Conservation (phyloP, 176 grass and related monocot genomes). For the Tillandsia fasciculata region DNA sequence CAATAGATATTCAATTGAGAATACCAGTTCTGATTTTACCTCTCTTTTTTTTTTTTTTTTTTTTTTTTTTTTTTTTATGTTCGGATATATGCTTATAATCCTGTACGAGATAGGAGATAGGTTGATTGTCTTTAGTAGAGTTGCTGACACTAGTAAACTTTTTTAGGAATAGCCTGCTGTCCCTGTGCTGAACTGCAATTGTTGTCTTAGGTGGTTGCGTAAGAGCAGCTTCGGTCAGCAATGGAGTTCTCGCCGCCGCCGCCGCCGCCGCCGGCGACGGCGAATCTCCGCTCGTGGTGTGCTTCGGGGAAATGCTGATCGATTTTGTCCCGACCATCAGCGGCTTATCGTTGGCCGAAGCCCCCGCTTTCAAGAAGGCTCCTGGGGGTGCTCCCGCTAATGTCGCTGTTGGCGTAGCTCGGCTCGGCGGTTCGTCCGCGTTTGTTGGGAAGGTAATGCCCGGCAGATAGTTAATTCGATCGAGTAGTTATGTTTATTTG, state of each 20-base stretch:
- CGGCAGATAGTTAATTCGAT: no score
- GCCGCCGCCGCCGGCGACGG: background rate
- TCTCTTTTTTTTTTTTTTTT: no score
- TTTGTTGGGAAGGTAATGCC: slow-evolving; percentile 82
- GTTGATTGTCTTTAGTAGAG: background rate
- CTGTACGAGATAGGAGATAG: no score
- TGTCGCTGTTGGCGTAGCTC: slow-evolving; percentile 84
- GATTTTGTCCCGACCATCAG: slow-evolving; percentile 85
- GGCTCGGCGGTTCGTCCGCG: slow-evolving; percentile 86
- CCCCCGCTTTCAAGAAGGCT: slow-evolving; percentile 91
- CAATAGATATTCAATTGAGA: background rate
- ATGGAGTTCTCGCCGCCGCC: slow-evolving; percentile 16
- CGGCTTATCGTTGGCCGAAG: slow-evolving; percentile 58
- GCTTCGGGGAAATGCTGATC: slow-evolving; percentile 85
- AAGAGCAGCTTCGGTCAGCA: slow-evolving; percentile 32
- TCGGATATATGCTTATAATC: no score
- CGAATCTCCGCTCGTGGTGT: slow-evolving; percentile 67
- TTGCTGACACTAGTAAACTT: slow-evolving; percentile 2
- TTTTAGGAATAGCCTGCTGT: slow-evolving; percentile 4
- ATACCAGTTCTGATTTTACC: background rate
- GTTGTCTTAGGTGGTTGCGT: slow-evolving; percentile 35
- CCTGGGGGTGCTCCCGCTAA: slow-evolving; percentile 90
- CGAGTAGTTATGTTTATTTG: no score
- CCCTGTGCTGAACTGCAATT: slow-evolving; percentile 13
- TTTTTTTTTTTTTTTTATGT: no score